A percentile compares a stretch with the other conserved stretches of the same genome.
phyloP scores from a whole-genome alignment of 345 rosid species.

The Sisymbrium altissimum region DNA sequence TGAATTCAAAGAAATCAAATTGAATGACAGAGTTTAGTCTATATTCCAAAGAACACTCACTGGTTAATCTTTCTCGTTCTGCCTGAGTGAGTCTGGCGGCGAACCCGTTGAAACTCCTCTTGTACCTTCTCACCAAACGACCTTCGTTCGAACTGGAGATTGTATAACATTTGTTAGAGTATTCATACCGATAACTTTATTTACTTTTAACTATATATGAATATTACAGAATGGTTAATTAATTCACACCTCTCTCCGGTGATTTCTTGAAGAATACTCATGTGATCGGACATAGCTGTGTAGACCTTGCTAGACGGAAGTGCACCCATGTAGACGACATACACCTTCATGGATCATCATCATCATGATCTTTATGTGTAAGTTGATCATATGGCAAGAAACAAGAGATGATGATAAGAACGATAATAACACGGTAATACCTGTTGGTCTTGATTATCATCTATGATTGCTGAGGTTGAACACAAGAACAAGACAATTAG shows the following conservation, averaged over 20 bases:
- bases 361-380: neutral
- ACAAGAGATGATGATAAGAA: neutral
- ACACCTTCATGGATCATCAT: slow-evolving; percentile 15
- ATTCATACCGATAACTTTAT: neutral
- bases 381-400: neutral
- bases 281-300: slow-evolving; percentile 30
- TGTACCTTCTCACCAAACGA: slow-evolving; percentile 47
- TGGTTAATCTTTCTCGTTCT: slow-evolving; percentile 42
- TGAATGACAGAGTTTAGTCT: neutral
- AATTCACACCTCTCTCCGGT: slow-evolving; percentile 23
- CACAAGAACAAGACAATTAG: neutral
- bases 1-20: too few species aligned
- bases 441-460: slow-evolving; percentile 15
- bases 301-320: slow-evolving; percentile 23
- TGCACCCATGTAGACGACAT: slow-evolving; percentile 29
- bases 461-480: slow-evolving; percentile 7
- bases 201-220: neutral
- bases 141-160: slow-evolving; percentile 27
- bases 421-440: neutral
- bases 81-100: slow-evolving; percentile 41
- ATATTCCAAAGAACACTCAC: slow-evolving; percentile 30
- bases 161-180: neutral
- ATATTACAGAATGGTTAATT: neutral
- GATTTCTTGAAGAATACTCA: slow-evolving; percentile 37
- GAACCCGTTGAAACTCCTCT: slow-evolving; percentile 63